Conservation (phyloP, 169 alveolate genomes). For the Plasmodium relictum region DNA sequence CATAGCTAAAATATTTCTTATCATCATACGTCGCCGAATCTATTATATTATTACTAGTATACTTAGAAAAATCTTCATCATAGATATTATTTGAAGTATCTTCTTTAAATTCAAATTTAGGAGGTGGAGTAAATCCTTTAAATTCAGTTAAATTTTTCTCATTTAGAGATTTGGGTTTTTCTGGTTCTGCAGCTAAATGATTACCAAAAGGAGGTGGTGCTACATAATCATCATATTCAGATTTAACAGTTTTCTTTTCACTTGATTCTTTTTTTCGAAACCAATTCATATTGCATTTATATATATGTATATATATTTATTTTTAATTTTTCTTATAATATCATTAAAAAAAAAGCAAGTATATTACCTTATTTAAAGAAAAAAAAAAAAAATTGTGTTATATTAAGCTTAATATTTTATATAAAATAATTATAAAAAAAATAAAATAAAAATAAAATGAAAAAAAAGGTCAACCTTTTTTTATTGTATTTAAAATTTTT, state of each 20-base stretch:
- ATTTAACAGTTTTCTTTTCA: constrained; percentile 35
- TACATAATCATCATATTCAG: constrained; percentile 65
- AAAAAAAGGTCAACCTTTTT: neutral
- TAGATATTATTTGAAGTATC: constrained; percentile 22
- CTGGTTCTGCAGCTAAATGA: constrained; percentile 56
- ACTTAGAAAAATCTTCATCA: constrained; percentile 77
- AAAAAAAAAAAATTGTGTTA: no score
- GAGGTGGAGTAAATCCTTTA: constrained; percentile 77
- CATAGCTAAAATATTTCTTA: constrained; percentile 2
- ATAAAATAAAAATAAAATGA: neutral
- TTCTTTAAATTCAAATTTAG: constrained; percentile 77
- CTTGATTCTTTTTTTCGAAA: constrained; percentile 60
- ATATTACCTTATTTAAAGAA: no score
- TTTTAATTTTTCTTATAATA: no score
- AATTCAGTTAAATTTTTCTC: constrained; percentile 57
- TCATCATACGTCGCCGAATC: constrained; percentile 66
- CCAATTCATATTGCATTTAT: constrained; percentile 62
- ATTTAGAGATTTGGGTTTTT: constrained; percentile 68
- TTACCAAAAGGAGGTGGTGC: constrained; percentile 78
- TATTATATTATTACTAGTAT: constrained; percentile 41
- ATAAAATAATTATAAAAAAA: neutral
- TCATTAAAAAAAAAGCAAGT: no score
- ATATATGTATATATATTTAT: constrained; percentile 1
- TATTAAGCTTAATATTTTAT: neutral
- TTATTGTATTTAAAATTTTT: no score